Conservation (phyloP, 1,139 yeast genomes). For the Yamadazyma dushanensis region DNA sequence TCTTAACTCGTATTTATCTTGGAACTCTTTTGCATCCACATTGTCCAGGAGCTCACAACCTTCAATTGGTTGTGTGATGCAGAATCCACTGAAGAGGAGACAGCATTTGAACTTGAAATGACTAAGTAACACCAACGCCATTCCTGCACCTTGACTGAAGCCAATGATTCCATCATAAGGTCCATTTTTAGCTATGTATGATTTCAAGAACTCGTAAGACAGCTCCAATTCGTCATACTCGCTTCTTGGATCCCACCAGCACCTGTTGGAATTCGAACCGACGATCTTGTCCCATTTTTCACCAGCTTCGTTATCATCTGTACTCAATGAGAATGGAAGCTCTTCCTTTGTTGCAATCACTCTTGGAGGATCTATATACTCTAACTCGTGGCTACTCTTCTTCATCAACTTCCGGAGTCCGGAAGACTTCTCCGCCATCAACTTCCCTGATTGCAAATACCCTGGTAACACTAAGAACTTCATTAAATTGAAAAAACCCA, state of each 20-base stretch:
- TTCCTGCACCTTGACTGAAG: conserved; percentile 92
- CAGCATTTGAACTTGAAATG: conserved; percentile 45
- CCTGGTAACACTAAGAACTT: conserved; percentile 36
- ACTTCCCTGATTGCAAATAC: conserved; percentile 63
- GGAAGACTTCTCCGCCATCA: conserved; percentile 76
- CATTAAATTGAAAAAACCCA: conserved; percentile 3
- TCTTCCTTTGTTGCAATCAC: conserved; percentile 25
- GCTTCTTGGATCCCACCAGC: conserved; percentile 38
- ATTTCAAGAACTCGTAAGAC: conserved; percentile 42
- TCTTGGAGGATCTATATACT: conserved; percentile 39
- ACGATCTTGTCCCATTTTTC: conserved; percentile 32
- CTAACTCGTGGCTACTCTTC: conserved; percentile 51
- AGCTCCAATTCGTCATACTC: conserved; percentile 33
- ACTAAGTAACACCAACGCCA: conserved; percentile 53
- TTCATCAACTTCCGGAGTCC: conserved; percentile 71
- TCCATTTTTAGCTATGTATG: conserved; percentile 65
- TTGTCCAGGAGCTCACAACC: conserved; percentile 14
- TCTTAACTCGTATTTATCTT: conserved; percentile 19
- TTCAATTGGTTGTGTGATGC: conserved; percentile 44
- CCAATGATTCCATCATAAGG: conserved; percentile 90
- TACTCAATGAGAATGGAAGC: conserved; percentile 30
- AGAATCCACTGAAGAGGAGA: conserved; percentile 55
- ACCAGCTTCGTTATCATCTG: conserved; percentile 26
- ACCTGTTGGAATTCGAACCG: conserved; percentile 52
- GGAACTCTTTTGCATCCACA: conserved; percentile 23